phyloP scores from a whole-genome alignment of 768 basidiomycete species.

The Coprinopsis strossmayeri region DNA sequence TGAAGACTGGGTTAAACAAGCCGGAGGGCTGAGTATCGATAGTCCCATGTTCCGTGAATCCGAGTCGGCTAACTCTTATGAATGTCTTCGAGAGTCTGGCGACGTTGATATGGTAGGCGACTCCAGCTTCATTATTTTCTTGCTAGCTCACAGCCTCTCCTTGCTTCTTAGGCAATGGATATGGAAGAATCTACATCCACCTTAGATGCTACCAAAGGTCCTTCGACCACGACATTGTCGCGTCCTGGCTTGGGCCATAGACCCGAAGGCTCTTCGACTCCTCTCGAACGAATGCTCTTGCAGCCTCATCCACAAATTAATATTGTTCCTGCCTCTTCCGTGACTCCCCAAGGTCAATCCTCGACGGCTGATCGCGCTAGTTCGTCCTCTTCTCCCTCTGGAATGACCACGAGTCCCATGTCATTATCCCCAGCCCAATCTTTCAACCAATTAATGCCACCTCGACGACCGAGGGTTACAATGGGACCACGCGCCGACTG shows the following conservation, averaged over 20 bases:
- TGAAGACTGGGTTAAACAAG: conserved; percentile 75
- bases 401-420: conserved; percentile 12
- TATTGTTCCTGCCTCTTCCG: conserved; percentile 15
- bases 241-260: not conserved
- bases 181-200: conserved; percentile 8
- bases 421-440: conserved; percentile 15
- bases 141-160: not conserved
- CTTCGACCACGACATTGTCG: not conserved
- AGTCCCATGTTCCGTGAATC: conserved; percentile 32
- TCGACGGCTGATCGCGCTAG: not conserved
- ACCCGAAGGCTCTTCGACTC: not conserved
- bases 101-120: conserved; percentile 53
- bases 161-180: conserved; percentile 23
- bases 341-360: not conserved
- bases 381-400: not conserved
- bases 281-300: not conserved
- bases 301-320: conserved; percentile 14
- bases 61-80: conserved; percentile 9
- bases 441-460: conserved; percentile 1
- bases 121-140: conserved; percentile 4
- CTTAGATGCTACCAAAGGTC: not conserved
- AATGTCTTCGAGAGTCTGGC: conserved; percentile 12
- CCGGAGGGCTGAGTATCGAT: conserved; percentile 60
- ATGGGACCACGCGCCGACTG: conserved; percentile 72
- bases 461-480: conserved; percentile 27